phyloP scores from a whole-genome alignment of 805 yeast species.

The Kluyveromyces dobzhanskii region DNA sequence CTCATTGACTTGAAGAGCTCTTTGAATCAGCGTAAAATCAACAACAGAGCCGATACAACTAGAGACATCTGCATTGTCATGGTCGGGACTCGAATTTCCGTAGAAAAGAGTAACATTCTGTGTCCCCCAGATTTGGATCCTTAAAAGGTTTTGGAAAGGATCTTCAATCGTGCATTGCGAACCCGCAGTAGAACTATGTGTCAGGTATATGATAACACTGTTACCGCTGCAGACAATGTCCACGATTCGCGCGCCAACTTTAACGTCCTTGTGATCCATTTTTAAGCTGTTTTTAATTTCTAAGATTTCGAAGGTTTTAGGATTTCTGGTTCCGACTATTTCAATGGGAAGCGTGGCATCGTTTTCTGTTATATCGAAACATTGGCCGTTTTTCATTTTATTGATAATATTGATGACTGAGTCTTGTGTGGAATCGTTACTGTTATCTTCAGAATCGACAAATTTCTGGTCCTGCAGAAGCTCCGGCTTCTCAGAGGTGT shows the following conservation, averaged over 20 bases:
- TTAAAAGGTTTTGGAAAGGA: slow-evolving; percentile 5
- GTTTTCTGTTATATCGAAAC: not conserved
- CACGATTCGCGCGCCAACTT: not conserved
- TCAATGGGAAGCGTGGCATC: not conserved
- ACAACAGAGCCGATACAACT: not conserved
- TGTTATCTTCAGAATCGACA: not conserved
- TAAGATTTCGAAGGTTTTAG: not conserved
- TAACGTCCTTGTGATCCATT: not conserved
- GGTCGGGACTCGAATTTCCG: slow-evolving; percentile 1
- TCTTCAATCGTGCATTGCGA: slow-evolving; percentile 10
- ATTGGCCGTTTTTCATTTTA: not conserved
- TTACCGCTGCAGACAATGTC: not conserved
- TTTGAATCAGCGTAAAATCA: not conserved
- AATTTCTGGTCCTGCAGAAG: not conserved
- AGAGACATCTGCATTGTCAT: slow-evolving; percentile 1
- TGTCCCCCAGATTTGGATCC: slow-evolving; percentile 11
- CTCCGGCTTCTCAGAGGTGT: not conserved
- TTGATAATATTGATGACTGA: not conserved
- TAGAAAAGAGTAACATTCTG: slow-evolving; percentile 12
- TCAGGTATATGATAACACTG: not conserved
- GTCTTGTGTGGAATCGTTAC: not conserved
- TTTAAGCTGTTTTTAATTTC: not conserved
- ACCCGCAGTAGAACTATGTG: slow-evolving; percentile 9
- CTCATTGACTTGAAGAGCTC: not conserved
- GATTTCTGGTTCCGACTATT: not conserved